Evolutionary conservation across 441 rosid genomes (phyloP).

Genomic region (Adansonia rubrostipa): DNA sequence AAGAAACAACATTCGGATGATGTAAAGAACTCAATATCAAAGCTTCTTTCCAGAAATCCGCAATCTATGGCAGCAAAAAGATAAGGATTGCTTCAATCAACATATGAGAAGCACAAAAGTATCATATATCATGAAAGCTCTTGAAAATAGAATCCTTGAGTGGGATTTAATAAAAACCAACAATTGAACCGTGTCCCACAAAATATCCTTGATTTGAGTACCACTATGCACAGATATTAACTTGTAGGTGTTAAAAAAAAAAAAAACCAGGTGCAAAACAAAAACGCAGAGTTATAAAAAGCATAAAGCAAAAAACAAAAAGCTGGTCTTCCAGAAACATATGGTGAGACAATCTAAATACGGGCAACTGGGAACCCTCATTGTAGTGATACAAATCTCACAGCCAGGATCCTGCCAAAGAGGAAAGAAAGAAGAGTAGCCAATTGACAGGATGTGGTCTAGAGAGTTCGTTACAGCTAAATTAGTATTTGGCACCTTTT

Average conservation of each 20-base stretch:
- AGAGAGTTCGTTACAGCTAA: neutral
- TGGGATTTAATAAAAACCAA: constrained; percentile 1
- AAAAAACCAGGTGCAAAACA: neutral
- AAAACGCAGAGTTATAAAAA: constrained; percentile 6
- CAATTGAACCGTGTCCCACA: neutral
- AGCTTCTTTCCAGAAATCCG: constrained; percentile 99
- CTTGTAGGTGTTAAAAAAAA: neutral
- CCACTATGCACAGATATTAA: neutral
- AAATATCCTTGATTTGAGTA: neutral
- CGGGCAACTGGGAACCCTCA: neutral
- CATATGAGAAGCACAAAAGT: constrained; percentile 14
- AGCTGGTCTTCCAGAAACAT: neutral
- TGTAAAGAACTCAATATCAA: constrained; percentile 90
- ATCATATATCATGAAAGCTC: constrained; percentile 17
- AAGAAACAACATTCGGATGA: constrained; percentile 97
- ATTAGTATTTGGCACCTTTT: neutral
- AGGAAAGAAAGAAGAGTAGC: neutral
- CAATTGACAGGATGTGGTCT: neutral
- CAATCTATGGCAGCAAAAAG: constrained; percentile 64
- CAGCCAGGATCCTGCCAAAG: constrained; percentile 15
- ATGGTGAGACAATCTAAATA: neutral
- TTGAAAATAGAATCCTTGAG: neutral
- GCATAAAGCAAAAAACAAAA: constrained; percentile 1
- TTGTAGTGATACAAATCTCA: neutral
- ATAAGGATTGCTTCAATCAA: constrained; percentile 21